Evolutionary conservation across 2,329 filamentous ascomycete genomes (phyloP).

Genomic region (Phyllosticta paracitricarpa): DNA sequence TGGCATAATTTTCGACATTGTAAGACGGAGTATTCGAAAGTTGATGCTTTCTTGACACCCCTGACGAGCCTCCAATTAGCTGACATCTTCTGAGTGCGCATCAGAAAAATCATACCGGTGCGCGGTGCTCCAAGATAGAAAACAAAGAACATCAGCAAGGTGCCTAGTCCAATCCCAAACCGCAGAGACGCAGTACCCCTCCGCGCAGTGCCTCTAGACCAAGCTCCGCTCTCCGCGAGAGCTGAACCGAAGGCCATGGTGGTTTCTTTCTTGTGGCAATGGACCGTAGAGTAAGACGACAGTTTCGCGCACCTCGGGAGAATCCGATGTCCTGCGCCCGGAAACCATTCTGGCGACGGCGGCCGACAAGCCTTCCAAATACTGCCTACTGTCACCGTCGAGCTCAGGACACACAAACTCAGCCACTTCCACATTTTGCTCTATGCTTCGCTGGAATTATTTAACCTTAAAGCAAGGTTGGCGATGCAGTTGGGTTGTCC

Average conservation of each 20-base stretch:
- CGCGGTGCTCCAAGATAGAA: not conserved
- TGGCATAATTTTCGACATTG: not conserved
- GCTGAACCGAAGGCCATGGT: not conserved
- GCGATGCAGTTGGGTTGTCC: not conserved
- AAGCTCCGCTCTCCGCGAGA: not conserved
- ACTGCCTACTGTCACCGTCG: not conserved
- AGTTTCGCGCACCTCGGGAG: not conserved
- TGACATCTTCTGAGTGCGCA: not conserved
- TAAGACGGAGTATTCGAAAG: not conserved
- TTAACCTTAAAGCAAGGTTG: not conserved
- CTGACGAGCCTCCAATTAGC: not conserved
- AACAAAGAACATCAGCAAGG: not conserved
- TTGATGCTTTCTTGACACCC: not conserved
- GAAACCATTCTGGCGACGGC: not conserved
- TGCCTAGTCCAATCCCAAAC: not conserved
- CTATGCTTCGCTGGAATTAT: not conserved
- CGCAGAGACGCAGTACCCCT: not conserved
- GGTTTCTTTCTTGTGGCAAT: not conserved
- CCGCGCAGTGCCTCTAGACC: not conserved
- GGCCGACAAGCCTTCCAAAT: not conserved
- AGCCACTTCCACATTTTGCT: not conserved
- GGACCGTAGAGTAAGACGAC: not conserved
- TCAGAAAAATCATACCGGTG: not conserved
- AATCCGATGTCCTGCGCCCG: not conserved
- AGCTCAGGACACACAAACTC: not conserved